phyloP scores from a whole-genome alignment of 2,329 filamentous ascomycete genomes.

The Whalleya microplaca region DNA sequence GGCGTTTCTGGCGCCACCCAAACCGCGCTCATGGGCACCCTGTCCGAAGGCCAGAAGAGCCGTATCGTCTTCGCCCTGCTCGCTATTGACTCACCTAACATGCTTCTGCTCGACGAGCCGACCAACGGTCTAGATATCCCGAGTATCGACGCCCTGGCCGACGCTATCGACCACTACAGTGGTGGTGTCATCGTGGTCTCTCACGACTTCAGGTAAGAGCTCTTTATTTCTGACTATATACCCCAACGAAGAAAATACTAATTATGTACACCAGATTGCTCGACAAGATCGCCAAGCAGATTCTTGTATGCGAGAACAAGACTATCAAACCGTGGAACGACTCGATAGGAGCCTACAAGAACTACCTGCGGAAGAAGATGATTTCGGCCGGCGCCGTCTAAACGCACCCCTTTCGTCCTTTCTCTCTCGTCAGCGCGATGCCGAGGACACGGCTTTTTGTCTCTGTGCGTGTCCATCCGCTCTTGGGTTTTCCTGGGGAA shows the following conservation, averaged over 20 bases:
- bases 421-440: background rate
- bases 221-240: constrained; percentile 1
- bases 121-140: constrained; percentile 99
- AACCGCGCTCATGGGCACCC: constrained; percentile 95
- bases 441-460: background rate
- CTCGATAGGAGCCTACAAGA: constrained; percentile 93
- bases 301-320: constrained; percentile 98
- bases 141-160: constrained; percentile 95
- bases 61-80: constrained; percentile 97
- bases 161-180: constrained; percentile 94
- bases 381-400: constrained; percentile 83
- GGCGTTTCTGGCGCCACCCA: constrained; percentile 91
- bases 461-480: background rate
- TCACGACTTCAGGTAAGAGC: constrained; percentile 92
- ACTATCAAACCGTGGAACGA: constrained; percentile 90
- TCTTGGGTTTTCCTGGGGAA: background rate
- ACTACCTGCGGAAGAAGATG: constrained; percentile 99
- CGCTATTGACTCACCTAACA: constrained; percentile 95
- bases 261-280: constrained; percentile 66
- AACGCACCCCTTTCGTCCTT: constrained; percentile 34
- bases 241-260: constrained; percentile 21
- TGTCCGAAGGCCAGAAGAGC: constrained; percentile 97
- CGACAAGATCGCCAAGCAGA: constrained; percentile 99
- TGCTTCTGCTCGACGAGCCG: constrained; percentile 96
- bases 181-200: constrained; percentile 97